Conservation (phyloP, 2,329 filamentous ascomycete genomes). For the Nigrograna mackinnonii region DNA sequence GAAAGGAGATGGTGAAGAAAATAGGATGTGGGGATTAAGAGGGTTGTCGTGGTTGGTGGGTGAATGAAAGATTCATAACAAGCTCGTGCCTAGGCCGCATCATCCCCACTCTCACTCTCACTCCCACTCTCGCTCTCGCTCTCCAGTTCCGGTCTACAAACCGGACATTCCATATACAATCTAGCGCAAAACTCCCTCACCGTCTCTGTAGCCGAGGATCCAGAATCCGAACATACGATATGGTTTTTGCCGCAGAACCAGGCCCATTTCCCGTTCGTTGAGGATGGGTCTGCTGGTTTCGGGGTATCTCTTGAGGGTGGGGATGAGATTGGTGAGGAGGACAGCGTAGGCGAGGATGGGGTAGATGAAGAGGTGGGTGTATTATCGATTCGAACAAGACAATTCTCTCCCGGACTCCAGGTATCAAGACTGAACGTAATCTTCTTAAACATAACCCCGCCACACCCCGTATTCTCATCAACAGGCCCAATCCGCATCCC, state of each 20-base stretch:
- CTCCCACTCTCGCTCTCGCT: constrained; percentile 5
- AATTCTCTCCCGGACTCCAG: constrained; percentile 41
- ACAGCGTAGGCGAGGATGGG: not conserved
- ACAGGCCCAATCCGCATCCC: constrained; percentile 21
- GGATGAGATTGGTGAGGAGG: not conserved
- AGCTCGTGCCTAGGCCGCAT: not conserved
- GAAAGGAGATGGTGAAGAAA: not conserved
- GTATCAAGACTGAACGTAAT: constrained; percentile 40
- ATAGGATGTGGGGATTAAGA: not conserved
- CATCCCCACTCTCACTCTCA: not conserved
- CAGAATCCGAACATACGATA: constrained; percentile 23
- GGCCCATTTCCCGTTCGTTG: constrained; percentile 27
- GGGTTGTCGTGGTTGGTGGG: not conserved
- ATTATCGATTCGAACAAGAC: constrained; percentile 21
- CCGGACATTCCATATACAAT: constrained; percentile 29
- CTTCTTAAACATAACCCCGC: not conserved
- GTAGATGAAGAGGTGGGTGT: not conserved
- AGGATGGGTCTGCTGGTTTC: no score
- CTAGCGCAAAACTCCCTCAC: constrained; percentile 34
- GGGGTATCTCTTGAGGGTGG: no score
- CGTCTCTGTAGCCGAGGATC: constrained; percentile 15
- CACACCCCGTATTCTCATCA: not conserved
- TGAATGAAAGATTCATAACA: not conserved
- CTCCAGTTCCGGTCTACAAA: constrained; percentile 19
- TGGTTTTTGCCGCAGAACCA: constrained; percentile 38